Evolutionary conservation across 108 stramenopile genomes (phyloP).

Genomic region (Epipyxis sp.): DNA sequence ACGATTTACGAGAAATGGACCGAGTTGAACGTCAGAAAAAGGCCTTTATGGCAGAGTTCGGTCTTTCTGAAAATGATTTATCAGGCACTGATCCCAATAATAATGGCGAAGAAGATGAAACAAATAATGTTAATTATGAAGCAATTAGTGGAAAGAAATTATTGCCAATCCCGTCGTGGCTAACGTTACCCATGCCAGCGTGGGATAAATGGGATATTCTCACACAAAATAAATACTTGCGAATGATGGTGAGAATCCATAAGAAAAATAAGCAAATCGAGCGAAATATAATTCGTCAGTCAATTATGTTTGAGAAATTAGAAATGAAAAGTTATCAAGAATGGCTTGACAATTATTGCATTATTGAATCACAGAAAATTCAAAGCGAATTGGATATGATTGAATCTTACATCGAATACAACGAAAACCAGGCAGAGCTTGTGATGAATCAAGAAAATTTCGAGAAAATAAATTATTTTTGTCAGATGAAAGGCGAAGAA

Average conservation of each 20-base stretch:
- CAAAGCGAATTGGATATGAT: background rate
- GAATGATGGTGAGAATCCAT: background rate
- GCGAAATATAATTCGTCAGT: background rate
- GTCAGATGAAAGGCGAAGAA: constrained; percentile 26
- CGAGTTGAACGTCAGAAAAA: background rate
- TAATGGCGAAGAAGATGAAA: background rate
- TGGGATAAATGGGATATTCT: background rate
- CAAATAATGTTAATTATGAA: too few species aligned
- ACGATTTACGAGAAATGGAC: background rate
- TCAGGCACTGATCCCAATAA: too few species aligned
- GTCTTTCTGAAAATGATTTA: background rate
- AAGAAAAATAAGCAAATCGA: background rate
- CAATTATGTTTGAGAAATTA: background rate
- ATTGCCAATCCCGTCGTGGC: too few species aligned
- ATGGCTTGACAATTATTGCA: background rate
- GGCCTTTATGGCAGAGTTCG: background rate
- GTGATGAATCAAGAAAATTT: constrained; percentile 1
- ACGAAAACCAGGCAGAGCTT: background rate
- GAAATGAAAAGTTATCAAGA: background rate
- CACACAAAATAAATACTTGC: background rate
- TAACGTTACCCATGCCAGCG: background rate
- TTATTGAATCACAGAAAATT: background rate
- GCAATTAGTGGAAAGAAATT: too few species aligned
- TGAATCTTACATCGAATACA: too few species aligned
- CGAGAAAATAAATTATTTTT: background rate